Conservation (phyloP, 352 stramenopile species). For the Phytophthora quininea region DNA sequence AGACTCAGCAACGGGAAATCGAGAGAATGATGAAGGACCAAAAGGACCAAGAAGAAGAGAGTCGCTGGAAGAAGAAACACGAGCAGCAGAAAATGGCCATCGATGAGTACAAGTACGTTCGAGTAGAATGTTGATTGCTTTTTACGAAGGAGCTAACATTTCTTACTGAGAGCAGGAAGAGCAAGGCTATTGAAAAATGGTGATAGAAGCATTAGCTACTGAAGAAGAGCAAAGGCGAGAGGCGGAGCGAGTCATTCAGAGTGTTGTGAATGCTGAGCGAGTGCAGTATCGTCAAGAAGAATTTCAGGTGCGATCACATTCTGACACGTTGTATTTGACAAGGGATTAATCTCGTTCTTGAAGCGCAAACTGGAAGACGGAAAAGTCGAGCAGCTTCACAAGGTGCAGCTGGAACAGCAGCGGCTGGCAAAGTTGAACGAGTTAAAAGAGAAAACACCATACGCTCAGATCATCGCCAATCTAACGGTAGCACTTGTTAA, state of each 20-base stretch:
- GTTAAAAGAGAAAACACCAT: conserved; percentile 71
- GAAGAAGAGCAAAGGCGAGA: conserved; percentile 45
- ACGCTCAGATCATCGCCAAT: conserved; percentile 62
- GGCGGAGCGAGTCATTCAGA: conserved; percentile 39
- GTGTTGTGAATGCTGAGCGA: conserved; percentile 63
- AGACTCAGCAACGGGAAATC: conserved; percentile 59
- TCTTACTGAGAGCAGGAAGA: conserved; percentile 24
- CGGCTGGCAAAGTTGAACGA: conserved; percentile 54
- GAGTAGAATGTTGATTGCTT: no score
- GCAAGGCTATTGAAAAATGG: conserved; percentile 53
- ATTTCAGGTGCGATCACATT: conserved; percentile 31
- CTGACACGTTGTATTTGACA: not conserved
- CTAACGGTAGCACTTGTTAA: conserved; percentile 47
- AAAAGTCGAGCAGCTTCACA: conserved; percentile 35
- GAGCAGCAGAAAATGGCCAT: conserved; percentile 57
- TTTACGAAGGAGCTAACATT: no score
- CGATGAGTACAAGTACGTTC: conserved; percentile 60
- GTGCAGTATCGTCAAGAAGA: conserved; percentile 65
- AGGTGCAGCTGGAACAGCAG: conserved; percentile 37
- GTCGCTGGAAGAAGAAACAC: conserved; percentile 46
- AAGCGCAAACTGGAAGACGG: conserved; percentile 66
- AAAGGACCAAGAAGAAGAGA: conserved; percentile 45
- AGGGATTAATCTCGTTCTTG: not conserved
- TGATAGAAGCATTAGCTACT: conserved; percentile 38
- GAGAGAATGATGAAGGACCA: conserved; percentile 47